These are phyloP conservation scores for Komagataella kurtzmanii DNA, from an alignment of 805 yeast species.

Conservation along the genomic window DNA sequence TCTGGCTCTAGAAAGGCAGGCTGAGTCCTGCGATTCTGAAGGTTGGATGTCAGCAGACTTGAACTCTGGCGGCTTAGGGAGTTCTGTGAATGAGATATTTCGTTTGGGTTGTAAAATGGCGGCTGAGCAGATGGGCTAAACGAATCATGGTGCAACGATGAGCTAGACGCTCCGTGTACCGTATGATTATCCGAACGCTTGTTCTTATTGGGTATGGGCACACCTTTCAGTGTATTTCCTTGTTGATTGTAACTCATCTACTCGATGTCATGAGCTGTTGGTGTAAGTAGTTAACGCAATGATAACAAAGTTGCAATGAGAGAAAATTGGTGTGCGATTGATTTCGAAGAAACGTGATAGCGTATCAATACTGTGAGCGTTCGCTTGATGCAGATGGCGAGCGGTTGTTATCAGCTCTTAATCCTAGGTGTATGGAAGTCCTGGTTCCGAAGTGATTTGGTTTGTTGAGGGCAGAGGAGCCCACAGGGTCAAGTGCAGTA, in stretches of 20 bases:
- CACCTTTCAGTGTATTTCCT: neutral
- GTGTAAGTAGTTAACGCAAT: neutral
- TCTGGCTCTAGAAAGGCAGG: neutral
- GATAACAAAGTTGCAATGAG: neutral
- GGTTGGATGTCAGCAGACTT: slow-evolving; percentile 6
- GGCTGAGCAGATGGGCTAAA: slow-evolving; percentile 5
- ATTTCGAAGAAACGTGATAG: neutral
- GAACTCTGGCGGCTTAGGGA: slow-evolving; percentile 1
- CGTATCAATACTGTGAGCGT: neutral
- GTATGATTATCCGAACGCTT: neutral
- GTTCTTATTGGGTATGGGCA: neutral
- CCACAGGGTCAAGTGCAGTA: neutral
- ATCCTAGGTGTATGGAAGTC: neutral
- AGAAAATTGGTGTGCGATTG: neutral
- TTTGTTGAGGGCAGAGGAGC: neutral
- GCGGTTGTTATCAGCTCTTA: neutral
- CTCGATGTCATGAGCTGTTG: neutral
- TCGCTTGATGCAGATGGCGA: neutral
- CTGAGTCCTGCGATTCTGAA: slow-evolving; percentile 3
- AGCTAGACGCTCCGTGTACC: neutral
- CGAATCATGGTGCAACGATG: slow-evolving; percentile 1
- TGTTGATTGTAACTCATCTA: neutral
- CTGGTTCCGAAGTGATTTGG: neutral
- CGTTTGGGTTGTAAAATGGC: slow-evolving; percentile 1
- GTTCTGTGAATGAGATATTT: slow-evolving; percentile 1